Percentiles rank a stretch among this genome's conserved stretches.
phyloP scores from a whole-genome alignment of 23 red algal species.

The Cyanidioschyzon merolae region DNA sequence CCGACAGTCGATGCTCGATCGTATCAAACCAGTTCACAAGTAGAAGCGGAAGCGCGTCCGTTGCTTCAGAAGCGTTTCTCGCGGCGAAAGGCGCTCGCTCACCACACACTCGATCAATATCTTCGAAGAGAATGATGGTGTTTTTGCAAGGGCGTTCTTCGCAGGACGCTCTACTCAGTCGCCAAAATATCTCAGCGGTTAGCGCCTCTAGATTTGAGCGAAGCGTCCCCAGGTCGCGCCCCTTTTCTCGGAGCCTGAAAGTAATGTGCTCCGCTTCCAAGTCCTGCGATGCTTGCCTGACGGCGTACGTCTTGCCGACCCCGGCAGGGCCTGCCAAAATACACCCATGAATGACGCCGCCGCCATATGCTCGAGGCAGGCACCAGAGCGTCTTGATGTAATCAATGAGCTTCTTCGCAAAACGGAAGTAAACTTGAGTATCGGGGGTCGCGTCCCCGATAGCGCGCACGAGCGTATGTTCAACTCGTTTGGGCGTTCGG shows the following conservation, averaged over 20 bases:
- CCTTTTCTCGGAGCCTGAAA: slow-evolving; percentile 7
- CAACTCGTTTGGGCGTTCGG: neutral
- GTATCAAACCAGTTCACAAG: neutral
- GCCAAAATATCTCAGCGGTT: neutral
- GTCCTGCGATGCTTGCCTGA: slow-evolving; percentile 1
- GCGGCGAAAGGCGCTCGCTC: neutral
- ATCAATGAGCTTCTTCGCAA: neutral
- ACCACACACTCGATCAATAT: slow-evolving; percentile 58
- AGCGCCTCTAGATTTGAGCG: neutral
- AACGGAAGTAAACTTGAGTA: neutral
- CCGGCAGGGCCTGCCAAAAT: slow-evolving; percentile 59
- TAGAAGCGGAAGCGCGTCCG: slow-evolving; percentile 12
- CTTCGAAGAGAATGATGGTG: slow-evolving; percentile 62
- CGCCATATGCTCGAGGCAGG: neutral
- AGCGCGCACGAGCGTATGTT: neutral
- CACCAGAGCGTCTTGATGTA: neutral
- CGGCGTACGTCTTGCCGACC: slow-evolving; percentile 62
- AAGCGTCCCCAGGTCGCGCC: neutral
- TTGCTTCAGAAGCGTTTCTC: neutral
- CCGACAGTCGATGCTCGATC: neutral
- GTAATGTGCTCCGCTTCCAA: neutral
- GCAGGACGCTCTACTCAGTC: neutral
- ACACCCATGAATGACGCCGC: neutral
- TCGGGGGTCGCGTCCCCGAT: neutral
- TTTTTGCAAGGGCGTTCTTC: neutral